A percentile compares a stretch with the other conserved stretches of the same genome.
Conservation (phyloP, 78 protist species). For the Dictyostelium firmibasis region DNA sequence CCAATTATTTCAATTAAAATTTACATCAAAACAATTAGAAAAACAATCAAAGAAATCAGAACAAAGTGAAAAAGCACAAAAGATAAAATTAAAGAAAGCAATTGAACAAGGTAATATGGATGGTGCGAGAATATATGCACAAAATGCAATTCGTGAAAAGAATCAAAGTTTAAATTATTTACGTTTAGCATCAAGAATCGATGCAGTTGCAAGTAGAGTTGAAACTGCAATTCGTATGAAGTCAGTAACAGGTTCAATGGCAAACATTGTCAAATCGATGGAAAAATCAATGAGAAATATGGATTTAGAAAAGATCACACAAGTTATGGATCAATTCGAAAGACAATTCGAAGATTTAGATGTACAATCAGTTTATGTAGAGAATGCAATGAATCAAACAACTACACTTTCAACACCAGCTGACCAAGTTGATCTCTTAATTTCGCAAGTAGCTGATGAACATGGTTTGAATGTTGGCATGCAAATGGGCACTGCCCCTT, state of each 20-base stretch:
- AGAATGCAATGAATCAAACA: conserved; percentile 90
- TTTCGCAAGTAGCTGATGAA: conserved; percentile 95
- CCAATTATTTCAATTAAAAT: conserved; percentile 82
- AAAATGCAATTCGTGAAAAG: conserved; percentile 96
- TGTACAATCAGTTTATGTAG: conserved; percentile 91
- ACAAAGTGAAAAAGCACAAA: conserved; percentile 69
- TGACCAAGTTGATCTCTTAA: conserved; percentile 92
- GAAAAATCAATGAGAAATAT: conserved; percentile 91
- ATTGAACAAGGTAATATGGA: conserved; percentile 96
- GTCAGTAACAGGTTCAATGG: conserved; percentile 92
- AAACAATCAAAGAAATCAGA: conserved; percentile 78
- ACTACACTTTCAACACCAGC: conserved; percentile 92
- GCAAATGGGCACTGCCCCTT: conserved; percentile 78
- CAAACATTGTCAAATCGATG: conserved; percentile 88
- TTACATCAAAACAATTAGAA: conserved; percentile 76
- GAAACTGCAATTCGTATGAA: conserved; percentile 95
- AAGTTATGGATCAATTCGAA: conserved; percentile 97
- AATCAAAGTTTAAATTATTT: conserved; percentile 92
- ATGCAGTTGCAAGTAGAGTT: conserved; percentile 96
- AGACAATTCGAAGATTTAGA: conserved; percentile 95
- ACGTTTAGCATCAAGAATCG: conserved; percentile 92
- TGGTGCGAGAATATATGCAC: conserved; percentile 97
- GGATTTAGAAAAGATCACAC: conserved; percentile 91
- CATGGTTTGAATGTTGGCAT: conserved; percentile 88
- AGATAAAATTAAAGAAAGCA: conserved; percentile 86